Conservation (phyloP, 2,329 filamentous ascomycete species). For the Microsporum canis region DNA sequence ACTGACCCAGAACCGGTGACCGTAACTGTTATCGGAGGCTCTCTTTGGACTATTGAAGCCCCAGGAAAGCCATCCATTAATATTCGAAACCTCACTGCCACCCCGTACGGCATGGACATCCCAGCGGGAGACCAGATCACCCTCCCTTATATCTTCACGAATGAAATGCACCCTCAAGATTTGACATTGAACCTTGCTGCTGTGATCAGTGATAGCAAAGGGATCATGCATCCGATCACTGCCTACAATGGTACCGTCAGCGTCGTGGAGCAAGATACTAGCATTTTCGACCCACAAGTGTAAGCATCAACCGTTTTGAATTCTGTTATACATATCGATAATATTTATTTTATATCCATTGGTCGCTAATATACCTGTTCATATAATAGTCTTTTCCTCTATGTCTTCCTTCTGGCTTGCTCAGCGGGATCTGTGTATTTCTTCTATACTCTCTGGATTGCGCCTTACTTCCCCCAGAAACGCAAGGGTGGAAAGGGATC, state of each 20-base stretch:
- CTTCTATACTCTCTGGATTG: slow-evolving; percentile 97
- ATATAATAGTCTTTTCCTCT: slow-evolving; percentile 75
- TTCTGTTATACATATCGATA: background rate
- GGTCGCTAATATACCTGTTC: slow-evolving; percentile 10
- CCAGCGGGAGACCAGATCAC: slow-evolving; percentile 64
- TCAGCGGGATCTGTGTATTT: slow-evolving; percentile 82
- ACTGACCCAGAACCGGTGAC: slow-evolving; percentile 64
- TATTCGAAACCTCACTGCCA: slow-evolving; percentile 72
- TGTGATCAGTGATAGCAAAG: slow-evolving; percentile 56
- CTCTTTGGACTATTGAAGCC: slow-evolving; percentile 51
- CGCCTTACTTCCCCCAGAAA: slow-evolving; percentile 85
- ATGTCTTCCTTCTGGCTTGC: slow-evolving; percentile 70
- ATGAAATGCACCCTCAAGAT: slow-evolving; percentile 88
- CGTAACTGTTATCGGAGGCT: slow-evolving; percentile 65
- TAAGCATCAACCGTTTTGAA: slow-evolving; percentile 39
- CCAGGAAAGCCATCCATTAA: slow-evolving; percentile 47
- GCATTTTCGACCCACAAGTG: slow-evolving; percentile 93
- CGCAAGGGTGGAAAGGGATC: slow-evolving; percentile 47
- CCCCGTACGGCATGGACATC: slow-evolving; percentile 62
- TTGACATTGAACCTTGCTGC: slow-evolving; percentile 66
- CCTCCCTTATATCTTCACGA: slow-evolving; percentile 72
- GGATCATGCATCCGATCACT: slow-evolving; percentile 61
- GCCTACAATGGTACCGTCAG: slow-evolving; percentile 73
- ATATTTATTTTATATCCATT: too few species aligned
- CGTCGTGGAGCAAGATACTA: slow-evolving; percentile 82